These are phyloP conservation scores for Pelagophyceae sp. DNA, from an alignment of 352 stramenopile genomes.

Conservation along the genomic window DNA sequence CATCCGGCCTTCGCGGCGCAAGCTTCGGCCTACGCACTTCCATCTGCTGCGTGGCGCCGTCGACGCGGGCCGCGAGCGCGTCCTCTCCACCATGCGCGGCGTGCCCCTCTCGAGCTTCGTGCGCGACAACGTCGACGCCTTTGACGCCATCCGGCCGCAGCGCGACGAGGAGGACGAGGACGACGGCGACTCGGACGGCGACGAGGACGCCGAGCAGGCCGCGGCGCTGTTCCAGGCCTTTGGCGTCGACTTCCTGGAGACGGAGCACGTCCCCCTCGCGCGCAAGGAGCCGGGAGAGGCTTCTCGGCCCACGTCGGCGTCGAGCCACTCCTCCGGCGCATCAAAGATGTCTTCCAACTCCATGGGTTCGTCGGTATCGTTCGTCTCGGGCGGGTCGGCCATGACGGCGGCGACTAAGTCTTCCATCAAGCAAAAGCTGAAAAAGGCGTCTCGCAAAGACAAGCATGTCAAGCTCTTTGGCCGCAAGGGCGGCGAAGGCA, in stretches of 20 bases:
- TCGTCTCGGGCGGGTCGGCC: not conserved
- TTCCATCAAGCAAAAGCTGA: not conserved
- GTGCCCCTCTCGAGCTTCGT: not conserved
- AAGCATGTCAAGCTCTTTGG: not conserved
- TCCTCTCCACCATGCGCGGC: not conserved
- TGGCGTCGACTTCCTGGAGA: not conserved
- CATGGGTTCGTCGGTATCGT: not conserved
- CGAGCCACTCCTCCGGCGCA: not conserved
- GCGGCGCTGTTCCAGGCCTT: conserved; percentile 1
- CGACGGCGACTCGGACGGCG: not conserved
- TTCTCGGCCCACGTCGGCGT: not conserved
- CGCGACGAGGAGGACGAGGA: not conserved
- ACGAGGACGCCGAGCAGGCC: not conserved
- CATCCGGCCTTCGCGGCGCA: not conserved
- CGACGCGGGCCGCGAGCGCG: not conserved
- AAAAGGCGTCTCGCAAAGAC: not conserved
- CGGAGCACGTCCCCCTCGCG: not conserved
- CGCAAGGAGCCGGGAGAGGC: not conserved
- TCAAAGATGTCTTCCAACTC: not conserved
- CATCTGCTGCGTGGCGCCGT: not conserved
- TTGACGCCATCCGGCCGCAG: not conserved
- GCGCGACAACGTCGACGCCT: not conserved
- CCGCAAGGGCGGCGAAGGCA: not conserved
- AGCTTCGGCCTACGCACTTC: not conserved
- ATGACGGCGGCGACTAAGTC: not conserved